Evolutionary conservation across 495 filamentous ascomycete species (phyloP), one percentile per base, ranked within the genome.

Genomic region (Zalerion maritima): DNA sequence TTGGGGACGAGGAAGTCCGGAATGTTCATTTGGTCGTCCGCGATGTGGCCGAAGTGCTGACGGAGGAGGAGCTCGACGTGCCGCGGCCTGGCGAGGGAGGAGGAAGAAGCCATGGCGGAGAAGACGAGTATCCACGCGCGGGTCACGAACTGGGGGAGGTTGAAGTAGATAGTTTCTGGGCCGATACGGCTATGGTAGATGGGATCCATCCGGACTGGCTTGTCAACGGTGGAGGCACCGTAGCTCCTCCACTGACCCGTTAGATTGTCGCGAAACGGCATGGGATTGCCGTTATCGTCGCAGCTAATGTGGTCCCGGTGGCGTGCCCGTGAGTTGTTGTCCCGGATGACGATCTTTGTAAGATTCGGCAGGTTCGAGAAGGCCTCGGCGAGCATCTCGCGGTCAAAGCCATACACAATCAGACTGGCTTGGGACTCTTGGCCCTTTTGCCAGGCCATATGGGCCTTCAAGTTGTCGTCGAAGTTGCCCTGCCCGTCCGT

Each of bases 331-430:
- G 54, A 52, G 35, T 52, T 46, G 46, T 56, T 69, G 33, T 69
- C 60, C 20, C 67, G 59, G 8, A 73, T 40, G 24, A 61, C 62
- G 11, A 70, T 29, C 0, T 43, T 62, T 18, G 58, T 38, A 7
- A 70, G 52, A 31, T 62, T 60, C 1, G 45, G 36, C 3, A 73
- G 47, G 26, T 58, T 57, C 14, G 39, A 29, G 27, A 73, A 60
- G 11, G 65, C 67, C 32, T 65, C 54, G 3, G 46, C 46, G 3
- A 73, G 55, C 52, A 68, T 50, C 15, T 66, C 54, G 13, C 53
- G 37, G 9, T 58, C 49, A 4, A 37, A 31, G 7, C 59, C 62
- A 1, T 53, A 52, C 24, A 34, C 25, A 4, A 61, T n/a, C 24
- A 71, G 37, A 9, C 32, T 35, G 12, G 24, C 12, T 12, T 59